Evolutionary conservation across 2,329 filamentous ascomycete species (phyloP).

Genomic region (Pyricularia sp.): DNA sequence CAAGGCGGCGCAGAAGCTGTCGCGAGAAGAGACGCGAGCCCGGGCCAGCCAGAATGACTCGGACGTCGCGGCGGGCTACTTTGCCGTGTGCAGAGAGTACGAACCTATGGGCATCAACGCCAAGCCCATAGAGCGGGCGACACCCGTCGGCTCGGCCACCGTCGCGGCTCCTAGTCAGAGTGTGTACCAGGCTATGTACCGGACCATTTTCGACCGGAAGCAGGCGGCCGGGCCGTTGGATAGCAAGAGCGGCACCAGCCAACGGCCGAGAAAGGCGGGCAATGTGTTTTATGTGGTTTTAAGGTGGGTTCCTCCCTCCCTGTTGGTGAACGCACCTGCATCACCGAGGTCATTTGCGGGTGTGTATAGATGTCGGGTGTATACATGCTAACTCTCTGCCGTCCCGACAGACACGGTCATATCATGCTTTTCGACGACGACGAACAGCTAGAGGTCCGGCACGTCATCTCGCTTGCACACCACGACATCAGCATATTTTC

Average conservation of each 20-base stretch:
- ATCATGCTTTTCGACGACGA: conserved; percentile 96
- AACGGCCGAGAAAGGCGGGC: conserved; percentile 51
- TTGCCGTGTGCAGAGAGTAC: conserved; percentile 89
- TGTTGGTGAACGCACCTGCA: neutral
- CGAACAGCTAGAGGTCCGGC: conserved; percentile 87
- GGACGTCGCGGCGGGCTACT: conserved; percentile 81
- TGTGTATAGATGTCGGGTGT: neutral
- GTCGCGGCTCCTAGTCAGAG: conserved; percentile 74
- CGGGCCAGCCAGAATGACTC: conserved; percentile 42
- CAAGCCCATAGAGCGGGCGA: conserved; percentile 77
- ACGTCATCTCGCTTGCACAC: conserved; percentile 85
- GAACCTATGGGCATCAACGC: conserved; percentile 84
- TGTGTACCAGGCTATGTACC: conserved; percentile 97
- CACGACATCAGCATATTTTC: conserved; percentile 78
- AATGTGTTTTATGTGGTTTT: conserved; percentile 92
- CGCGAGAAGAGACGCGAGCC: conserved; percentile 48
- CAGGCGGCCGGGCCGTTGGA: conserved; percentile 32
- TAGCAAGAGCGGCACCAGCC: conserved; percentile 31
- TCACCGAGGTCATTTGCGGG: neutral
- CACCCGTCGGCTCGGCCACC: conserved; percentile 61
- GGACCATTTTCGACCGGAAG: conserved; percentile 85
- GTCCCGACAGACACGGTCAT: conserved; percentile 60
- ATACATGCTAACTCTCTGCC: neutral
- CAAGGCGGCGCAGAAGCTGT: conserved; percentile 43
- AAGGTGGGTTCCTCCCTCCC: conserved; percentile 39